These are phyloP conservation scores for Phytophthora sp. DNA, from an alignment of 352 stramenopile species.

Conservation along the genomic window DNA sequence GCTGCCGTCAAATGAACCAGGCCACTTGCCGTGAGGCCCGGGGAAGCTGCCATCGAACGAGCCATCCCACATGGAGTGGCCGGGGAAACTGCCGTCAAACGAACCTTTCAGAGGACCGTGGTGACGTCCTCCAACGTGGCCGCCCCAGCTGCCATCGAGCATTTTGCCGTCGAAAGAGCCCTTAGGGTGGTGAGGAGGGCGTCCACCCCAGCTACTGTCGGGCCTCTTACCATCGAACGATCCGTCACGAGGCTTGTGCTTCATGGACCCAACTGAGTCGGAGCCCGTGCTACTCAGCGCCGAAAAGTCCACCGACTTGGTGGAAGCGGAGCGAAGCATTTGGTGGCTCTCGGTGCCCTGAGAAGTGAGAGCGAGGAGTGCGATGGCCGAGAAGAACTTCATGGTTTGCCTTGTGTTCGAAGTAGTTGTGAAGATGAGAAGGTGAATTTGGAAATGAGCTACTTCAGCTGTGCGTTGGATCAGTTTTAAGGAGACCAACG, in stretches of 20 bases:
- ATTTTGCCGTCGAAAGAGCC: slow-evolving; percentile 21
- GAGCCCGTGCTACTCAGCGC: slow-evolving; percentile 1
- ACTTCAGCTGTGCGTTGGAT: neutral
- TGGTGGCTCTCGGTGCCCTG: slow-evolving; percentile 19
- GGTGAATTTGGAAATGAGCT: slow-evolving; percentile 26
- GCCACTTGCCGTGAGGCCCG: neutral
- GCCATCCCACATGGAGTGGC: slow-evolving; percentile 5
- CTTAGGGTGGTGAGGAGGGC: slow-evolving; percentile 11
- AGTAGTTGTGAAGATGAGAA: slow-evolving; percentile 11
- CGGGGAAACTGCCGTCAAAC: slow-evolving; percentile 8
- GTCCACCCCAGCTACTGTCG: neutral
- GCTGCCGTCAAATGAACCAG: slow-evolving; percentile 7
- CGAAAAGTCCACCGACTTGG: slow-evolving; percentile 20
- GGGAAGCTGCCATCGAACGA: slow-evolving; percentile 14
- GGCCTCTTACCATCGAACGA: slow-evolving; percentile 12
- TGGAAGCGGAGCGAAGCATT: slow-evolving; percentile 26
- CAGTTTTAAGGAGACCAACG: too few species aligned
- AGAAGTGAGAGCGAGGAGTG: slow-evolving; percentile 21
- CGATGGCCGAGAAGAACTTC: slow-evolving; percentile 26
- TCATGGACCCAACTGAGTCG: slow-evolving; percentile 5
- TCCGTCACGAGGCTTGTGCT: slow-evolving; percentile 13
- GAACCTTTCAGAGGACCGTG: neutral
- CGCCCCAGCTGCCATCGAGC: slow-evolving; percentile 6
- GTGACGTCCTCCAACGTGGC: neutral
- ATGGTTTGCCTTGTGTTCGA: neutral